Base-by-base conservation (phyloP, 2,329 filamentous ascomycete species). In the Escovopsis sp. region DNA sequence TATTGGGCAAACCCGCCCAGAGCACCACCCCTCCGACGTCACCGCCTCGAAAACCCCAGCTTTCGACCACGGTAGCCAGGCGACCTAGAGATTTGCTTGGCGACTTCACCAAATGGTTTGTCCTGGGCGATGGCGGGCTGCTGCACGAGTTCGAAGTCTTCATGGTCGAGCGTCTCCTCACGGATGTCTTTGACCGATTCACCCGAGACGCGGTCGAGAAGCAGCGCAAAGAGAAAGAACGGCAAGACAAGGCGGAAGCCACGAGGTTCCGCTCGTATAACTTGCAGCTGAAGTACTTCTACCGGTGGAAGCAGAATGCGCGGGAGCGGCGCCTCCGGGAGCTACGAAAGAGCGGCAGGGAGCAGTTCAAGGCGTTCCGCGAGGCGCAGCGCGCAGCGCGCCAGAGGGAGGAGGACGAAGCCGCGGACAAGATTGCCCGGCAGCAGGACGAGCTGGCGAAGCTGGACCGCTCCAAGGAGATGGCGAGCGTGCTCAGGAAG, bases 211-310 rank as follows among this genome's bases (percentile, higher is more conserved):
- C 63, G 39, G 54, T 55, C 14, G 61, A 63, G 36, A 57, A 57
- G 27, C 55, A 45, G 33, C 54, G 49, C 15, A 58, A 52, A 32
- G 67, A 70, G 37, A 67, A 70, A 43, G 66, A 72, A 28, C 60
- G 62, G 14, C 45, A 49, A 41, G 46, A 65, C 46, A 31, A 66
- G 50, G 59, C 58, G 3, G 53, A 67, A 35, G 68, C 68, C 12
- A 55, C 58, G 13, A 50, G 56, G n/a, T 71, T 67, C 43, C 60
- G 65, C 27, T 46, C 43, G 4, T 64, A 68, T 45, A 71, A 58
- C 36, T 54, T 75, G 21, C 53, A 57, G 11, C 53, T 72, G 39
- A 71, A 65, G 33, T 75, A 60, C 48, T 72, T 74, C 40, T 72
- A 73, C 43, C 57, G 57, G 14, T 76, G 71, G 71, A 65, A 62